A percentile compares a stretch with the other conserved stretches of the same genome.
Conservation (phyloP, 371 early-diverging fungal species). For the Blyttiomyces sp. region DNA sequence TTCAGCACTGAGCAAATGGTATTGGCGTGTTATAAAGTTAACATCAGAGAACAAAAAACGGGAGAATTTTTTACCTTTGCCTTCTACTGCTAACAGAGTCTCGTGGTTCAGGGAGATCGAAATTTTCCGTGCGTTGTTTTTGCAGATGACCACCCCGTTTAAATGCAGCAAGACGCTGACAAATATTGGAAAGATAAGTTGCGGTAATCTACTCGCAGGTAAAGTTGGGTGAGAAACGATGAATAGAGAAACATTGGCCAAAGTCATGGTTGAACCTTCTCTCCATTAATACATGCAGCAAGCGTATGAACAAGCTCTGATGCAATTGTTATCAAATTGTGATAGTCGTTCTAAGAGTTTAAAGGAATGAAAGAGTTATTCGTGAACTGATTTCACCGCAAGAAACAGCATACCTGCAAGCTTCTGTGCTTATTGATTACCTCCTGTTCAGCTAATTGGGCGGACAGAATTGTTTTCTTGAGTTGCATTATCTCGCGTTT, state of each 20-base stretch:
- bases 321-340: constrained; percentile 49
- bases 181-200: constrained; percentile 37
- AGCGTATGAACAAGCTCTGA: constrained; percentile 50
- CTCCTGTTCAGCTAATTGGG: too few species aligned
- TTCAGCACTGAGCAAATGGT: too few species aligned
- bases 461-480: too few species aligned
- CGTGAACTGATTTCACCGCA: not conserved
- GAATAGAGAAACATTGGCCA: too few species aligned
- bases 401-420: not conserved
- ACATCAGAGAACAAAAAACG: too few species aligned
- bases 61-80: not conserved
- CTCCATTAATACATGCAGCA: constrained; percentile 43
- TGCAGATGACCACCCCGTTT: too few species aligned
- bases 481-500: not conserved
- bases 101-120: not conserved
- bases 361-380: not conserved
- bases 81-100: not conserved
- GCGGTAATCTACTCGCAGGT: constrained; percentile 38
- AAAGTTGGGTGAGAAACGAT: too few species aligned
- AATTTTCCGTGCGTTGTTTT: too few species aligned
- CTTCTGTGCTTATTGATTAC: not conserved
- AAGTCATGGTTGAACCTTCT: too few species aligned
- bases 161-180: constrained; percentile 34
- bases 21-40: too few species aligned
- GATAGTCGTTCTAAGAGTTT: constrained; percentile 40